Evolutionary conservation across 257 asterid genomes (phyloP).

Genomic region (Solanum microdontum): DNA sequence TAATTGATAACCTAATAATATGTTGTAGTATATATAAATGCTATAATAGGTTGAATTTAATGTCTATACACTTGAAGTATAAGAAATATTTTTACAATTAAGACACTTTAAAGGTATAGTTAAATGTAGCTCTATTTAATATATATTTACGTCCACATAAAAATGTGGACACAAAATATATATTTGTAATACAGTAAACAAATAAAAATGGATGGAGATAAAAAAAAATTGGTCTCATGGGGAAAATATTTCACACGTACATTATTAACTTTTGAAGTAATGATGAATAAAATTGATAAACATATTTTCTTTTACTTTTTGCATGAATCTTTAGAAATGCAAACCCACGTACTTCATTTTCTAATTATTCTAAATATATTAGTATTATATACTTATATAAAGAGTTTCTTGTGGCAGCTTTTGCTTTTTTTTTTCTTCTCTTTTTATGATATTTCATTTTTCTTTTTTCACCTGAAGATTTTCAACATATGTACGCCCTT

Average conservation of each 20-base stretch:
- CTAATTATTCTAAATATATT: neutral
- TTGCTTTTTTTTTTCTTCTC: constrained; percentile 33
- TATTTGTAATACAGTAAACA: no score
- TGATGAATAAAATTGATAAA: neutral
- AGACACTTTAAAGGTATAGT: no score
- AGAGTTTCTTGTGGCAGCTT: constrained; percentile 53
- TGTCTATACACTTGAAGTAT: no score
- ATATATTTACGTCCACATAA: no score
- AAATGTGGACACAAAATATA: no score
- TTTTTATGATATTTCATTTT: neutral
- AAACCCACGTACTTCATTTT: constrained; percentile 47
- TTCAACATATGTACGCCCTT: neutral
- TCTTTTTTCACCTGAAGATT: neutral
- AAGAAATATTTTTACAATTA: no score
- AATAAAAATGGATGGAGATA: no score
- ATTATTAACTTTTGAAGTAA: neutral
- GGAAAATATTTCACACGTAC: neutral
- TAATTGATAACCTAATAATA: no score
- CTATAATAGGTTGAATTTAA: neutral
- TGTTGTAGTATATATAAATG: no score
- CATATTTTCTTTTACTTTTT: constrained; percentile 32
- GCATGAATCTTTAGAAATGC: constrained; percentile 45
- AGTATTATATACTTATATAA: constrained; percentile 13
- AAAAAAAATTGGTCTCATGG: neutral
- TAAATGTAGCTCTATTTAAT: no score